phyloP scores from a whole-genome alignment of 805 yeast species.

The Maudiozyma bulderi region DNA sequence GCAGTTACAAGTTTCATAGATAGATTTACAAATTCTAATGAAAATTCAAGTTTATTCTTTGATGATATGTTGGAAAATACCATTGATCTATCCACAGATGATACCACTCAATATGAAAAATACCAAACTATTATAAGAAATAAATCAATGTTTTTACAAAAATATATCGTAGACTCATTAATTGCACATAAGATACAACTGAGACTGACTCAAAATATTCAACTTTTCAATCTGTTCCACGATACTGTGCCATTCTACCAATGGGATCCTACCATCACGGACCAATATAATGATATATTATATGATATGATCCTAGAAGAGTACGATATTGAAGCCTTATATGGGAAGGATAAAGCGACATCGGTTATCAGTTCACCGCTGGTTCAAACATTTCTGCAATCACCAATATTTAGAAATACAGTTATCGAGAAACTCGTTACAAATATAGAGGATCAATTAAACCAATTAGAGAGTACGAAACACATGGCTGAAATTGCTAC shows the following conservation, averaged over 20 bases:
- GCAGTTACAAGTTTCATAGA: constrained; percentile 15
- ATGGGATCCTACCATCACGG: constrained; percentile 8
- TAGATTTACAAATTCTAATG: constrained; percentile 11
- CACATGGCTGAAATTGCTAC: too few species aligned
- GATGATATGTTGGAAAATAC: constrained; percentile 10
- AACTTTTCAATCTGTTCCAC: constrained; percentile 12
- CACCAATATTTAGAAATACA: not conserved
- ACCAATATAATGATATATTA: constrained; percentile 1
- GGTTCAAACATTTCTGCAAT: not conserved
- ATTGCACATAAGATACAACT: constrained; percentile 6
- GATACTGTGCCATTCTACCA: constrained; percentile 1
- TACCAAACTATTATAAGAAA: constrained; percentile 7
- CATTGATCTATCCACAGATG: not conserved
- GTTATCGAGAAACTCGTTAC: not conserved
- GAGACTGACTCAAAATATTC: constrained; percentile 15
- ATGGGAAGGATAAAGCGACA: not conserved
- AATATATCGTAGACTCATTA: constrained; percentile 8
- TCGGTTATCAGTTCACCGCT: not conserved
- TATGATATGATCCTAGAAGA: constrained; percentile 9
- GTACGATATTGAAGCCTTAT: constrained; percentile 8
- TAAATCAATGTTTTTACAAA: constrained; percentile 9
- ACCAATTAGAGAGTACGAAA: not conserved
- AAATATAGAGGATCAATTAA: constrained; percentile 2
- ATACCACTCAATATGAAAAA: not conserved
- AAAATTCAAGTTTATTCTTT: constrained; percentile 5